Evolutionary conservation across 2,329 filamentous ascomycete species (phyloP).

Genomic region (Chaetomiaceae sp.): DNA sequence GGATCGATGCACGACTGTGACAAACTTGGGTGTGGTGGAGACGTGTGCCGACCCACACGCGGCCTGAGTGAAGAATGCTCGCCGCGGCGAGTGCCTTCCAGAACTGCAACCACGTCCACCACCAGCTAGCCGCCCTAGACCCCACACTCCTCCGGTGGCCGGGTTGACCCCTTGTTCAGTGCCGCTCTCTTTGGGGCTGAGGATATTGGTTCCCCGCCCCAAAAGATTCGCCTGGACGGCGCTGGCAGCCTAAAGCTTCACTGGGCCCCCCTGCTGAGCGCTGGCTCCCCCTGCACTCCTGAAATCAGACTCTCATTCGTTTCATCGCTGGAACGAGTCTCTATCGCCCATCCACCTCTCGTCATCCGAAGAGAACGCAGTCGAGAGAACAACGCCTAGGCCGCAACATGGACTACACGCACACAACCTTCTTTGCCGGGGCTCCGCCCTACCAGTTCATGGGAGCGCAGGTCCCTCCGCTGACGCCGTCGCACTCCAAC

Average conservation of each 20-base stretch:
- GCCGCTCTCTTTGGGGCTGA: not conserved
- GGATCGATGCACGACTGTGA: too few relatives aligned
- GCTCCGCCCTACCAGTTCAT: constrained; percentile 53
- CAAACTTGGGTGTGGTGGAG: too few relatives aligned
- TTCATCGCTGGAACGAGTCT: not conserved
- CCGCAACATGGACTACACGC: constrained; percentile 49
- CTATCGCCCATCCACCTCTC: not conserved
- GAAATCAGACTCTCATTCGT: not conserved
- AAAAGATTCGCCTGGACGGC: not conserved
- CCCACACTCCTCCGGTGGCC: not conserved
- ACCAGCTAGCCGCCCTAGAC: too few relatives aligned
- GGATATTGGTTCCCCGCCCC: not conserved
- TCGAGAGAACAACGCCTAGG: not conserved
- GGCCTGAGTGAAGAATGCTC: too few relatives aligned
- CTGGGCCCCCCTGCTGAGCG: not conserved
- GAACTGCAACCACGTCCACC: too few relatives aligned
- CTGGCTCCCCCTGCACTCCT: not conserved
- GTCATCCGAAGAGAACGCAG: not conserved
- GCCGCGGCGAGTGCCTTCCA: too few relatives aligned
- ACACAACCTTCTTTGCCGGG: constrained; percentile 45
- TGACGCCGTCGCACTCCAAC: constrained; percentile 54
- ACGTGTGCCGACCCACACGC: too few relatives aligned
- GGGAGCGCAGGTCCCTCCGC: constrained; percentile 43
- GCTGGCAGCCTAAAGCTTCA: constrained; percentile 2
- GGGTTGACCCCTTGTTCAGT: not conserved